Evolutionary conservation across 2,329 filamentous ascomycete genomes (phyloP).

Genomic region (Microcyclospora pomicola): DNA sequence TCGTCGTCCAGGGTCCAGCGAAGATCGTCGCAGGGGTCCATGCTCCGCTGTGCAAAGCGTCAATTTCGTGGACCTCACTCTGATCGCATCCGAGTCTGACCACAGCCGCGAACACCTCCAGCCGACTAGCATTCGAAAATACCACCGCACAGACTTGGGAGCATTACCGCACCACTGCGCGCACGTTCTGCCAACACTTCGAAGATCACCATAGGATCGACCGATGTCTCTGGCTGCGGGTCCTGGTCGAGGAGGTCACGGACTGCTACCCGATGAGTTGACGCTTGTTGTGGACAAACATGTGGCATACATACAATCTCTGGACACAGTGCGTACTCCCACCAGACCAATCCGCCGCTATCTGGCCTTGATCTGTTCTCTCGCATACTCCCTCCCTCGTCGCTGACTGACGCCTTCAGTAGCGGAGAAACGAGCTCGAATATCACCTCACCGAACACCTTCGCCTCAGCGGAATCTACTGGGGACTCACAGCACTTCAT

Average conservation of each 20-base stretch:
- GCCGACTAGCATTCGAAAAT: neutral
- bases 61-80: neutral
- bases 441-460: conserved; percentile 98
- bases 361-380: neutral
- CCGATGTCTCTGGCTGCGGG: conserved; percentile 48
- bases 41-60: no score
- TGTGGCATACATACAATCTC: conserved; percentile 81
- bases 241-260: conserved; percentile 37
- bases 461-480: conserved; percentile 89
- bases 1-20: no score
- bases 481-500: conserved; percentile 82
- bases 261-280: conserved; percentile 32
- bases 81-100: neutral
- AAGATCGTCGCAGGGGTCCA: no score
- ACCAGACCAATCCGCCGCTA: neutral
- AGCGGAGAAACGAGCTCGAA: conserved; percentile 85
- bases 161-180: no score
- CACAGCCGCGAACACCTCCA: neutral
- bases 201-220: no score
- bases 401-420: conserved; percentile 17
- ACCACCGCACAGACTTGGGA: neutral
- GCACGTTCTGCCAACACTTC: no score
- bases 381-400: conserved; percentile 1
- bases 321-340: conserved; percentile 57
- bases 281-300: conserved; percentile 51